Conservation (phyloP, 345 rosid species). For the Sonneratia alba region DNA sequence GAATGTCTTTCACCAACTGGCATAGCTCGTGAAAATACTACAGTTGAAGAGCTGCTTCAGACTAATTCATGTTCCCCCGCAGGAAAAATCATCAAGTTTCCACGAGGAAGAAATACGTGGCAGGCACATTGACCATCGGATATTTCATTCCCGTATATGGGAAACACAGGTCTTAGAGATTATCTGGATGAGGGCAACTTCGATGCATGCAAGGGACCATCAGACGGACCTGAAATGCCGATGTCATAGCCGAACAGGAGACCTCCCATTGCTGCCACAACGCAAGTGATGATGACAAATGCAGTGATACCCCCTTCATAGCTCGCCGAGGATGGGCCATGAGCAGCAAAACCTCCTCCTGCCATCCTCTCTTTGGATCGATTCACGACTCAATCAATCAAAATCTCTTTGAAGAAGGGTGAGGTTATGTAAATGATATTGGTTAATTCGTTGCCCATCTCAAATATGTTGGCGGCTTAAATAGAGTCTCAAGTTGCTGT, state of each 20-base stretch:
- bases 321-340: background rate
- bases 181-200: constrained; percentile 19
- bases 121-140: no score
- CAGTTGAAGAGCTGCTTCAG: no score
- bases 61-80: no score
- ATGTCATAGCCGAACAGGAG: constrained; percentile 4
- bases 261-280: constrained; percentile 2
- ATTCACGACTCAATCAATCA: background rate
- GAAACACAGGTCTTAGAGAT: no score
- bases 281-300: constrained; percentile 1
- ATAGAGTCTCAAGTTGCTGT: background rate
- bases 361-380: background rate
- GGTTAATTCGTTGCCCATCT: no score
- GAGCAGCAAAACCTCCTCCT: background rate
- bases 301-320: constrained; percentile 3
- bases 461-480: background rate
- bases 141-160: no score
- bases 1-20: background rate
- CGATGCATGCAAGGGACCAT: constrained; percentile 10
- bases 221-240: constrained; percentile 1
- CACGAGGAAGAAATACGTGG: no score
- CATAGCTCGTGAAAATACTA: no score
- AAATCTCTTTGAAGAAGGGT: background rate
- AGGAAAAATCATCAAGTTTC: no score
- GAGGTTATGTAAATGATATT: background rate